Evolutionary conservation across 2,329 filamentous ascomycete species (phyloP).

Genomic region (Grosmannia clavigera): DNA sequence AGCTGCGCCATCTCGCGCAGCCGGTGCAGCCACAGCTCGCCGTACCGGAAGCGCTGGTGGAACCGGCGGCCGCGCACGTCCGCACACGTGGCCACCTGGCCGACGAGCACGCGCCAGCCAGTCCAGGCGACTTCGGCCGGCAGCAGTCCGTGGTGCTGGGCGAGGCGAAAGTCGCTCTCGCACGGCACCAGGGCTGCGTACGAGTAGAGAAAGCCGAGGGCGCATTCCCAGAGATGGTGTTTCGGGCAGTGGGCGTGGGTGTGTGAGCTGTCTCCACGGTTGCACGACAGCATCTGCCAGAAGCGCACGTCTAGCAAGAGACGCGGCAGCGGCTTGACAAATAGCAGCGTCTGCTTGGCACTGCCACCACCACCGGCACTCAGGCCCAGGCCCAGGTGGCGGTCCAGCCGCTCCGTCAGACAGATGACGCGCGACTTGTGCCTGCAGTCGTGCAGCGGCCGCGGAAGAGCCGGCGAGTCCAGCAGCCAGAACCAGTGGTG

Average conservation of each 20-base stretch:
- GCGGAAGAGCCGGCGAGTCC: slow-evolving; percentile 11
- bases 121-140: slow-evolving; percentile 24
- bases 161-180: slow-evolving; percentile 27
- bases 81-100: slow-evolving; percentile 17
- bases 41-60: slow-evolving; percentile 26
- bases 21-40: slow-evolving; percentile 27
- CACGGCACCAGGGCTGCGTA: slow-evolving; percentile 23
- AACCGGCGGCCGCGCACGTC: slow-evolving; percentile 19
- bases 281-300: slow-evolving; percentile 15
- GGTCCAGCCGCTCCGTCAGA: slow-evolving; percentile 20
- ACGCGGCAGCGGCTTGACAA: slow-evolving; percentile 22
- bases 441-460: slow-evolving; percentile 14
- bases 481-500: slow-evolving; percentile 15
- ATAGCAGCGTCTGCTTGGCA: slow-evolving; percentile 15
- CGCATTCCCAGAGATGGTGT: slow-evolving; percentile 14
- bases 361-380: neutral
- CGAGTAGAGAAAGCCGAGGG: slow-evolving; percentile 26
- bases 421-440: slow-evolving; percentile 13
- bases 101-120: slow-evolving; percentile 23
- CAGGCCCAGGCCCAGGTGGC: slow-evolving; percentile 19
- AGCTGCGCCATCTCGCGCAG: slow-evolving; percentile 27
- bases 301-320: slow-evolving; percentile 21
- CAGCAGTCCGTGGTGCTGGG: slow-evolving; percentile 21
- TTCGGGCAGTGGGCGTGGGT: slow-evolving; percentile 8
- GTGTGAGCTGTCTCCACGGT: neutral